Conservation (phyloP, 1,284 basidiomycete genomes). For the Ganoderma meredithae region DNA sequence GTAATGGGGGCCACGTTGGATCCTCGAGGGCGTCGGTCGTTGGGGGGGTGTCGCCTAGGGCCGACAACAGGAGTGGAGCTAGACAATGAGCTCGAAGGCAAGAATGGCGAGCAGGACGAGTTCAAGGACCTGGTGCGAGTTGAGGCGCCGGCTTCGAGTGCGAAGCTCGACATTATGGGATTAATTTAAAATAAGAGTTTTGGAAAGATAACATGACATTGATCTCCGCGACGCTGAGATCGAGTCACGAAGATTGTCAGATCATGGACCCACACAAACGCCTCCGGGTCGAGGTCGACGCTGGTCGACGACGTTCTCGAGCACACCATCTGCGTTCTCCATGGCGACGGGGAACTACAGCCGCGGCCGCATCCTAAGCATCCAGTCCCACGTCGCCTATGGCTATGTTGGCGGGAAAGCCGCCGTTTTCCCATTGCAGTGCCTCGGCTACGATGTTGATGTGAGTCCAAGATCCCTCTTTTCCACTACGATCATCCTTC, state of each 20-base stretch:
- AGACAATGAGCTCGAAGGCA: background rate
- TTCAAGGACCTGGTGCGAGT: background rate
- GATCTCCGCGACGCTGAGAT: slow-evolving; percentile 7
- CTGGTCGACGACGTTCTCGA: background rate
- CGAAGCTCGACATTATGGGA: background rate
- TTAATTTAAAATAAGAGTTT: background rate
- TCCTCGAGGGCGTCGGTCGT: background rate
- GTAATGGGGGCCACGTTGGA: background rate
- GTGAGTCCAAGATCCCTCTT: slow-evolving; percentile 58
- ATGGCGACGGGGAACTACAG: slow-evolving; percentile 38
- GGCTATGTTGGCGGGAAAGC: slow-evolving; percentile 98
- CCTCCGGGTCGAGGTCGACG: background rate
- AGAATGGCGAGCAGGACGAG: background rate
- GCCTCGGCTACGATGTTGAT: slow-evolving; percentile 96
- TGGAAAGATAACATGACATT: background rate
- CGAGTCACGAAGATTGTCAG: slow-evolving; percentile 22
- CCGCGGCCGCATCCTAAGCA: slow-evolving; percentile 67
- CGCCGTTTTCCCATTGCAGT: slow-evolving; percentile 94
- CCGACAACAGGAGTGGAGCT: background rate
- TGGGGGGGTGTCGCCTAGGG: background rate
- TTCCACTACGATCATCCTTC: background rate
- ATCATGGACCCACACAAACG: background rate
- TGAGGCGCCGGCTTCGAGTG: background rate
- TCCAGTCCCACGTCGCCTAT: slow-evolving; percentile 94
- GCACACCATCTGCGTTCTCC: slow-evolving; percentile 23